Evolutionary conservation across 768 basidiomycete genomes (phyloP), one percentile per base, ranked within the genome.

Genomic region (Mycena galericulata): DNA sequence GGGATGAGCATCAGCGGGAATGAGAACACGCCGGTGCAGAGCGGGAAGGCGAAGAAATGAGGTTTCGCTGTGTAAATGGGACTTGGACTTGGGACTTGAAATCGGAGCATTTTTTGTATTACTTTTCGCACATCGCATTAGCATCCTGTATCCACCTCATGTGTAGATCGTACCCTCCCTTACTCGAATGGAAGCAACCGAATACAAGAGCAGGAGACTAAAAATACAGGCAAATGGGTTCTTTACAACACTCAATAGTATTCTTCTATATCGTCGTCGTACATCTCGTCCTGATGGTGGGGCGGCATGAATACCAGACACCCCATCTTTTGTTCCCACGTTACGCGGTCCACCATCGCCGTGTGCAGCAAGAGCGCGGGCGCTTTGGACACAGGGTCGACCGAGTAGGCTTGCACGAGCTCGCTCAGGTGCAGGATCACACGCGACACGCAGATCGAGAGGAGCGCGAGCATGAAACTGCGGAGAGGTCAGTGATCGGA

Each of bases 401-500:
- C 27, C 30, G 55, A 17, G 56, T 68, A 69, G 8, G 68, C 67
- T 8, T 69, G 46, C 10, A 46, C 26, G 55, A 69, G 67, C 15
- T 24, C 41, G 67, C 67, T 69, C 30, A 72, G 67, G 41, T 68
- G 67, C 30, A 69, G 67, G 60, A 72, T 68, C 32, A 69, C 71
- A 56, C 68, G 71, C 17, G 67, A 68, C n/a, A 72, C 62, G 62
- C 71, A 72, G 36, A 61, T 65, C n/a, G 67, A 69, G 46, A 68
- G 71, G 34, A 69, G 67, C 36, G 63, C 63, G 24, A 69, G 59
- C 71, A 69, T 72, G 71, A 71, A 71, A 50, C 70, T 71, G 66
- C 4, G 61, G 30, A n/a, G 12, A n/a, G 46, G 30, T 64, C 32
- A 56, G 59, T n/a, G n/a, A n/a, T n/a, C n/a, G 20, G 22, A 22